phyloP scores from a whole-genome alignment of 306 rosid species.

The Prosopis cineraria region DNA sequence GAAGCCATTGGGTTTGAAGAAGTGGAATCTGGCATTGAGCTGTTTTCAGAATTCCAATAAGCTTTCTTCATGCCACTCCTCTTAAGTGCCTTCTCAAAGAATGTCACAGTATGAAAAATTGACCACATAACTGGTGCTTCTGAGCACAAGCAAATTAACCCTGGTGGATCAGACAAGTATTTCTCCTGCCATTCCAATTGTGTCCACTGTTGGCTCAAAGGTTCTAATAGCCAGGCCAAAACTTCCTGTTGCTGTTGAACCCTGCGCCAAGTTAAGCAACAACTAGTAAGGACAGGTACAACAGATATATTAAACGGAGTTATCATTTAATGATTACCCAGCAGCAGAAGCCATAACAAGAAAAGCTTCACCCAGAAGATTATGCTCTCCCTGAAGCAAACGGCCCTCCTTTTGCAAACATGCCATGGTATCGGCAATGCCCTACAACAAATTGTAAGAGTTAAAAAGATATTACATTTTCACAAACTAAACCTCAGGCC shows the following conservation, averaged over 20 bases:
- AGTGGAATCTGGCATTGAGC: constrained; percentile 50
- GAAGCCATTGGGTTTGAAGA: constrained; percentile 79
- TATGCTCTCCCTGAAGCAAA: constrained; percentile 91
- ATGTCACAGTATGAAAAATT: constrained; percentile 80
- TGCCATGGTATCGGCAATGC: constrained; percentile 89
- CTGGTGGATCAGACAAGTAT: constrained; percentile 82
- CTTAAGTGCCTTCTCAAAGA: constrained; percentile 98
- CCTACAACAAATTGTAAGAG: constrained; percentile 56
- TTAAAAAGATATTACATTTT: constrained; percentile 34
- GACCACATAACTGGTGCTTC: constrained; percentile 91
- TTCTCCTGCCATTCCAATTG: constrained; percentile 89
- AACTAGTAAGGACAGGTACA: constrained; percentile 25
- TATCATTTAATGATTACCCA: constrained; percentile 62
- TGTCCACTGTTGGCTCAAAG: constrained; percentile 86
- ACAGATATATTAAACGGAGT: constrained; percentile 17
- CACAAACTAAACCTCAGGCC: constrained; percentile 18
- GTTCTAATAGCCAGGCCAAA: constrained; percentile 90
- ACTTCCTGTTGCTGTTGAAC: constrained; percentile 97
- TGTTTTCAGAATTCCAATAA: constrained; percentile 56
- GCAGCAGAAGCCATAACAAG: constrained; percentile 96
- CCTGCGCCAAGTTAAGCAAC: constrained; percentile 55
- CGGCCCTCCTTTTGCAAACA: constrained; percentile 86
- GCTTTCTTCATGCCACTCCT: constrained; percentile 89
- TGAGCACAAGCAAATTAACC: constrained; percentile 74
- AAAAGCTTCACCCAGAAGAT: constrained; percentile 97